Base-by-base conservation (phyloP, 2,329 filamentous ascomycete species). In the Hypomyces perniciosus region DNA sequence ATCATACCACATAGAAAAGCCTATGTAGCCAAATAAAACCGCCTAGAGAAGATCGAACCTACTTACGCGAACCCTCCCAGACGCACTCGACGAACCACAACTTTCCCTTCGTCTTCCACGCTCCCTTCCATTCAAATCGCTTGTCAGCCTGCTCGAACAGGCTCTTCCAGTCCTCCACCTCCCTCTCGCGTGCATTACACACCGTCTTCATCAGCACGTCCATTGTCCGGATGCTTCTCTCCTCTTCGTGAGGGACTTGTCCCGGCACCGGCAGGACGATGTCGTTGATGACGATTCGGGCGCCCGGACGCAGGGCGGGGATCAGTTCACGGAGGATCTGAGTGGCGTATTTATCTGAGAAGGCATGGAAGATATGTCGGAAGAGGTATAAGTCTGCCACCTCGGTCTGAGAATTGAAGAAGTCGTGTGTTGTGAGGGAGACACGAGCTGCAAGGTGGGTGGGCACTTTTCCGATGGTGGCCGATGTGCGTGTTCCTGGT, bases 341-440 rank as follows among this genome's bases (percentile, higher is more conserved):
- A 31, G 72, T 57, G 2, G 68, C 67, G 47, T 75, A 71, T 20
- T 69, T 68, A 42, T 79, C 76, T 0, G 76, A 72, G 64, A 77
- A 79, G 63, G 80, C 77, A 62, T 83, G 78, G 29, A 83, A 65
- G 52, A 82, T 77, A 65, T 73, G 72, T 40, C 76, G 73, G 61
- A 80, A 72, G 49, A 79, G 66, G 63, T 80, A 82, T 30, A 79
- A 64, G 55, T 77, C 76, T 1, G 75, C 78, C 1, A 62, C 69
- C 6, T 75, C 67, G 0, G 72, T 68, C 61, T 83, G 79, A 30
- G 70, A 67, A 3, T 67, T 62, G 61, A 80, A 78, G 59, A 83
- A 79, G 59, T 80, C 73, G 61, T 83, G 77, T 4, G 65, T 66
- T 52, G 66, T 64, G 59, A 75, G 66, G 29, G 52, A 54, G 29